These are phyloP conservation scores for Lepidium sativum DNA, from an alignment of 345 rosid species.

Conservation along the genomic window DNA sequence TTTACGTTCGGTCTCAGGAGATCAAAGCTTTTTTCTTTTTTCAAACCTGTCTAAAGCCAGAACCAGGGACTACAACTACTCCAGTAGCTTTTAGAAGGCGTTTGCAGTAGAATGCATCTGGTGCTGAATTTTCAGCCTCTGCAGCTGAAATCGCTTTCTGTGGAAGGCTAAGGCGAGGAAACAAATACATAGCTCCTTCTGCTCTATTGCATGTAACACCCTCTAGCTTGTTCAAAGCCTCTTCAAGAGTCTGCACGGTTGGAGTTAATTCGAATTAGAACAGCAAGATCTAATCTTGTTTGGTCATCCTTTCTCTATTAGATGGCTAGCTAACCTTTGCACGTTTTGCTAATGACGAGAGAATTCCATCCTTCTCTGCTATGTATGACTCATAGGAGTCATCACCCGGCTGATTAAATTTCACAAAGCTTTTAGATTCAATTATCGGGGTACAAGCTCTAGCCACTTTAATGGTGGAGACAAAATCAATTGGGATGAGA, in stretches of 20 bases:
- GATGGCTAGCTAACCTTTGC: slow-evolving; percentile 72
- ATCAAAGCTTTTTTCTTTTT: background rate
- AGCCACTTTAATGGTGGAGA: background rate
- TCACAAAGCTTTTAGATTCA: background rate
- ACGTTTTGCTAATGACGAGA: slow-evolving; percentile 79
- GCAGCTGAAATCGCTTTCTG: slow-evolving; percentile 85
- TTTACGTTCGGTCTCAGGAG: background rate
- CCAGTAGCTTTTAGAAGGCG: slow-evolving; percentile 86
- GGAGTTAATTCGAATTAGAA: background rate
- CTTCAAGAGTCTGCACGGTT: slow-evolving; percentile 62
- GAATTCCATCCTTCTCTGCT: slow-evolving; percentile 80
- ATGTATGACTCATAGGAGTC: slow-evolving; percentile 64
- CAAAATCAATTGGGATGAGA: background rate
- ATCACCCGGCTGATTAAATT: slow-evolving; percentile 67
- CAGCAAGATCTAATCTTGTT: background rate
- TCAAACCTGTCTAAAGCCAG: slow-evolving; percentile 86
- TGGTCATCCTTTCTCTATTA: background rate
- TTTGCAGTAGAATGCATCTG: slow-evolving; percentile 80
- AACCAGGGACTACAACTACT: slow-evolving; percentile 92
- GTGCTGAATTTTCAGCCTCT: slow-evolving; percentile 58
- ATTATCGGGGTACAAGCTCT: background rate
- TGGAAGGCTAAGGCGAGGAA: slow-evolving; percentile 65
- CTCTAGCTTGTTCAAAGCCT: slow-evolving; percentile 74
- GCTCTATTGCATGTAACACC: slow-evolving; percentile 91
- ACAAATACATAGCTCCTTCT: slow-evolving; percentile 99